Conservation (phyloP, 306 rosid species). For the Medicago lupulina region DNA sequence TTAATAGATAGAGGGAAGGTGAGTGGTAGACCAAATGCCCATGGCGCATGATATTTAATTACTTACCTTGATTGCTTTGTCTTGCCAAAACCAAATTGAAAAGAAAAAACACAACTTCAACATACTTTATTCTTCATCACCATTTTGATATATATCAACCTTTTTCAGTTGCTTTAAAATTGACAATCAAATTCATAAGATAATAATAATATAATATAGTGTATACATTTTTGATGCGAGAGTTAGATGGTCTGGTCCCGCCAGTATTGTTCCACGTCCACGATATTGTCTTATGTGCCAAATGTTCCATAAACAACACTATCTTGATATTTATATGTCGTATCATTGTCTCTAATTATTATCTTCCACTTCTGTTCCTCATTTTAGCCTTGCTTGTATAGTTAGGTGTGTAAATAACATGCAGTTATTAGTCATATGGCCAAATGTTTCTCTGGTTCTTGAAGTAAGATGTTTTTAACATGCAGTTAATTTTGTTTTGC, state of each 20-base stretch:
- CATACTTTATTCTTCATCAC: not conserved
- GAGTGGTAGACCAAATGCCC: too few relatives aligned
- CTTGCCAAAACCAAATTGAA: constrained; percentile 6
- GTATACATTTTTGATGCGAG: not conserved
- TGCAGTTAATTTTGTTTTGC: too few relatives aligned
- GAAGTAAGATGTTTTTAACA: too few relatives aligned
- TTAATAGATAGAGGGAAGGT: too few relatives aligned
- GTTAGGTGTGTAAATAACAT: not conserved
- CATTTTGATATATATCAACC: not conserved
- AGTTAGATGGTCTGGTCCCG: not conserved
- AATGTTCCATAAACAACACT: not conserved
- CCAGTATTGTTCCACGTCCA: not conserved
- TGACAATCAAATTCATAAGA: not conserved
- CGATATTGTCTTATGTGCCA: not conserved
- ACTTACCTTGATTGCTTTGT: not conserved
- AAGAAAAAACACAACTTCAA: not conserved
- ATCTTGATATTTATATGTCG: not conserved
- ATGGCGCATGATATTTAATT: too few relatives aligned
- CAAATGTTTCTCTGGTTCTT: too few relatives aligned
- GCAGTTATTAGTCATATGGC: not conserved
- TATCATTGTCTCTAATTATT: constrained; percentile 1
- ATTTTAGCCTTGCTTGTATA: not conserved
- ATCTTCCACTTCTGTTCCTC: not conserved
- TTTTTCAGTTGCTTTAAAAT: not conserved
- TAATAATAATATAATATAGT: not conserved